Evolutionary conservation across 179 eudicot species (phyloP).

Genomic region (Sideroxylon spinosum): DNA sequence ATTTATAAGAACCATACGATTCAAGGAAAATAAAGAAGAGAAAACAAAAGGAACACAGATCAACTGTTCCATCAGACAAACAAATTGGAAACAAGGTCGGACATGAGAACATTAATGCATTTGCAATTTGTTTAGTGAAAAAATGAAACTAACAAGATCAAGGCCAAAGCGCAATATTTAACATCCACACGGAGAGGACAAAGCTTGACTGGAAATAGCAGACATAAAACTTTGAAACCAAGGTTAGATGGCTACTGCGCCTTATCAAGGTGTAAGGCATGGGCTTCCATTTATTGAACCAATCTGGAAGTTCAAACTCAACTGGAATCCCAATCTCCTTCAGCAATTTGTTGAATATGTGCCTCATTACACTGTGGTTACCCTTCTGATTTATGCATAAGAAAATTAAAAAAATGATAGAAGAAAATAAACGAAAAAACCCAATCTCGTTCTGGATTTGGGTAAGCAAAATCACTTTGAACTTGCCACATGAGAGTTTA

Average conservation of each 20-base stretch:
- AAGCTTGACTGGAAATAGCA: not conserved
- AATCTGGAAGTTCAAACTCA: slow-evolving; percentile 89
- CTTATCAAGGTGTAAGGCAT: slow-evolving; percentile 52
- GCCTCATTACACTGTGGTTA: slow-evolving; percentile 35
- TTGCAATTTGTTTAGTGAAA: too few relatives aligned
- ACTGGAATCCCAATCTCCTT: slow-evolving; percentile 64
- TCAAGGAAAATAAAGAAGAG: not conserved
- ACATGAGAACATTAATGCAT: too few relatives aligned
- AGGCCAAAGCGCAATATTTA: not conserved
- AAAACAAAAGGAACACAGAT: not conserved
- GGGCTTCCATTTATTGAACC: slow-evolving; percentile 59
- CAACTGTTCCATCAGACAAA: not conserved
- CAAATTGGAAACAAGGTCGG: too few relatives aligned
- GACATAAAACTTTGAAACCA: not conserved
- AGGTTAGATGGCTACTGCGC: slow-evolving; percentile 74
- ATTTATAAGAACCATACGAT: not conserved
- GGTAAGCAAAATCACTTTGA: slow-evolving; percentile 35
- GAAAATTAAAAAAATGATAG: not conserved
- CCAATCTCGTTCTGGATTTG: slow-evolving; percentile 82
- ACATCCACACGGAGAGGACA: not conserved
- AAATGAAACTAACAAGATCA: too few relatives aligned
- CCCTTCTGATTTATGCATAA: slow-evolving; percentile 32
- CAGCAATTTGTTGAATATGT: slow-evolving; percentile 54
- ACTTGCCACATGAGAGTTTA: not conserved
- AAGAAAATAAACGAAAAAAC: not conserved